Conservation (phyloP, 1,284 basidiomycete species). For the Moesziomyces antarcticus region DNA sequence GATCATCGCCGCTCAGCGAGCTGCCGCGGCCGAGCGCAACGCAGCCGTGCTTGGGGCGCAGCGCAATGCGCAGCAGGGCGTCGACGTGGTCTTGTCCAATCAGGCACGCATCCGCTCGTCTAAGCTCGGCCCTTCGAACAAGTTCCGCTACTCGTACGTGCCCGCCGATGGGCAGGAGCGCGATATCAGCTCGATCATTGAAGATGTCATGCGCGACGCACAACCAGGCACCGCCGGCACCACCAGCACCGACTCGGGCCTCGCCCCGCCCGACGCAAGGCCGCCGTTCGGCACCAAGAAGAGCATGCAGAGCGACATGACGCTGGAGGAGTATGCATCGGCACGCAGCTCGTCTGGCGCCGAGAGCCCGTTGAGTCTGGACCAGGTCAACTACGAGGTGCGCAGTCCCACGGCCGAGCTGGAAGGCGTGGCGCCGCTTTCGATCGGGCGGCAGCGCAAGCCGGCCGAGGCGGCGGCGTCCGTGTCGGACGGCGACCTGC, state of each 20-base stretch:
- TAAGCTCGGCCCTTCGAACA: slow-evolving; percentile 74
- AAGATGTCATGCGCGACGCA: slow-evolving; percentile 73
- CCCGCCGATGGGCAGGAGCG: slow-evolving; percentile 82
- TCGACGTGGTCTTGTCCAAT: slow-evolving; percentile 85
- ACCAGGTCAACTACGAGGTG: slow-evolving; percentile 43
- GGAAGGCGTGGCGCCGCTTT: slow-evolving; percentile 18
- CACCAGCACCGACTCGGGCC: slow-evolving; percentile 2
- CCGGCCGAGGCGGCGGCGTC: neutral
- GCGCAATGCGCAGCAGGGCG: slow-evolving; percentile 82
- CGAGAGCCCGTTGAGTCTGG: slow-evolving; percentile 46
- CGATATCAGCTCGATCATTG: slow-evolving; percentile 91
- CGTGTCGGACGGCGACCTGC: slow-evolving; percentile 31
- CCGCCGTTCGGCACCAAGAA: slow-evolving; percentile 30
- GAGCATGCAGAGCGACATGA: slow-evolving; percentile 46
- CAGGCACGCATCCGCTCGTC: slow-evolving; percentile 86
- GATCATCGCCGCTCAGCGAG: slow-evolving; percentile 90
- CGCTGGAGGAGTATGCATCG: slow-evolving; percentile 41
- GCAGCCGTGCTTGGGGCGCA: slow-evolving; percentile 85
- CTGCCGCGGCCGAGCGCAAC: slow-evolving; percentile 83
- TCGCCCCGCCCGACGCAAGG: slow-evolving; percentile 15
- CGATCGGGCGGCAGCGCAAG: slow-evolving; percentile 11
- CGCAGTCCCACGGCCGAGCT: slow-evolving; percentile 8
- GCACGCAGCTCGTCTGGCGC: slow-evolving; percentile 33
- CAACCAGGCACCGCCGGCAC: neutral
- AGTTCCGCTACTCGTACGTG: slow-evolving; percentile 89